Conservation (phyloP, 495 filamentous ascomycete genomes). For the Penicillium macrosclerotiorum region DNA sequence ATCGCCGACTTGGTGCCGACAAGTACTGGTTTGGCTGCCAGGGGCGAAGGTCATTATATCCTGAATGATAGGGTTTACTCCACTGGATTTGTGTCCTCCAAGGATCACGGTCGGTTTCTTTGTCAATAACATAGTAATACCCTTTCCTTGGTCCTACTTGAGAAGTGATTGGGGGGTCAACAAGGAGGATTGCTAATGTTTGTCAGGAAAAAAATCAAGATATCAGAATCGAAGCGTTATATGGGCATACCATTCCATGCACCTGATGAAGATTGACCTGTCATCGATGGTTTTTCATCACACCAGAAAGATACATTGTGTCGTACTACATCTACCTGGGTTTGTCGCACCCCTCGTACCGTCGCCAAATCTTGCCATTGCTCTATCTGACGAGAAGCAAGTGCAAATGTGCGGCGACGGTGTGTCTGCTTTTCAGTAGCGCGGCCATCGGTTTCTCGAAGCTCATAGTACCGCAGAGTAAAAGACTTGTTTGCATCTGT, state of each 20-base stretch:
- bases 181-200: neutral
- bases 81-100: neutral
- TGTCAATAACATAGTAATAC: neutral
- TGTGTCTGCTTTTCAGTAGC: neutral
- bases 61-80: neutral
- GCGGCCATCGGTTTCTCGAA: neutral
- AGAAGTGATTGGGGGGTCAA: neutral
- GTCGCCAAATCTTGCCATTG: neutral
- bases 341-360: neutral
- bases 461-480: neutral
- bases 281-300: neutral
- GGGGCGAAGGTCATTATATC: neutral
- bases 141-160: neutral
- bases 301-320: neutral
- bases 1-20: neutral
- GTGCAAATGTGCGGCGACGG: neutral
- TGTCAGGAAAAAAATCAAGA: neutral
- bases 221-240: neutral
- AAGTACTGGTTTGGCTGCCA: neutral
- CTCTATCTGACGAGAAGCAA: neutral
- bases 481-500: neutral
- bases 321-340: neutral
- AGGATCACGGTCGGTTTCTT: neutral
- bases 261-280: neutral
- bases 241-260: neutral